Evolutionary conservation across 257 asterid species (phyloP).

Genomic region (Jaltomata sinuosa): DNA sequence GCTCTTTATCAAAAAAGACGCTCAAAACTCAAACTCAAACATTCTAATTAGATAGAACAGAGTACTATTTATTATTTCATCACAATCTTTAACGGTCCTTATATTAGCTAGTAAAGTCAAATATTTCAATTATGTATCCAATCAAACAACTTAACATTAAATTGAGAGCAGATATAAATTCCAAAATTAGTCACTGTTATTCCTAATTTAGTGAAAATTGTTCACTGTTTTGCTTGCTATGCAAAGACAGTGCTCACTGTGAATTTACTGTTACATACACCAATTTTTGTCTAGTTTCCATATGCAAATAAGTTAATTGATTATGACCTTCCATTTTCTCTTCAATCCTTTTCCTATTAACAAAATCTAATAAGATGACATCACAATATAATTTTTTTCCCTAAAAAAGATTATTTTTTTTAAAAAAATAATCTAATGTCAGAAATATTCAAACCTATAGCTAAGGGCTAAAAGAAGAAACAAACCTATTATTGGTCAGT

Average conservation of each 20-base stretch:
- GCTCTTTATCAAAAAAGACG: not conserved
- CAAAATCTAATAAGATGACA: slow-evolving; percentile 4
- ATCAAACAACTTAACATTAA: not conserved
- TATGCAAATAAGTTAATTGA: slow-evolving; percentile 14
- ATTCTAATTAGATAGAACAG: not conserved
- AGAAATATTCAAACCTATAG: not conserved
- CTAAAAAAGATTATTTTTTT: not conserved
- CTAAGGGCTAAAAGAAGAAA: not conserved
- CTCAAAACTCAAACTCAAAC: not conserved
- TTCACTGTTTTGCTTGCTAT: not conserved
- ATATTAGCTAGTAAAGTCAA: not conserved
- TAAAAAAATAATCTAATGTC: not conserved
- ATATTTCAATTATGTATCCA: not conserved
- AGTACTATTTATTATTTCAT: not conserved
- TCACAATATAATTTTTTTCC: not conserved
- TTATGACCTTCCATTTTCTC: slow-evolving; percentile 19
- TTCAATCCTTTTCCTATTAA: slow-evolving; percentile 20
- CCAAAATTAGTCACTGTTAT: not conserved
- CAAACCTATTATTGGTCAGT: slow-evolving; percentile 8
- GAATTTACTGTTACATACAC: slow-evolving; percentile 19
- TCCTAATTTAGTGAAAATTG: not conserved
- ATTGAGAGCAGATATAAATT: not conserved
- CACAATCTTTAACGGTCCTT: not conserved
- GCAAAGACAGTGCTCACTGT: slow-evolving; percentile 4
- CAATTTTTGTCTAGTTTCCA: slow-evolving; percentile 22